These are phyloP conservation scores for Lentinula novae-zelandiae DNA, from an alignment of 1,284 basidiomycete genomes.

Conservation along the genomic window DNA sequence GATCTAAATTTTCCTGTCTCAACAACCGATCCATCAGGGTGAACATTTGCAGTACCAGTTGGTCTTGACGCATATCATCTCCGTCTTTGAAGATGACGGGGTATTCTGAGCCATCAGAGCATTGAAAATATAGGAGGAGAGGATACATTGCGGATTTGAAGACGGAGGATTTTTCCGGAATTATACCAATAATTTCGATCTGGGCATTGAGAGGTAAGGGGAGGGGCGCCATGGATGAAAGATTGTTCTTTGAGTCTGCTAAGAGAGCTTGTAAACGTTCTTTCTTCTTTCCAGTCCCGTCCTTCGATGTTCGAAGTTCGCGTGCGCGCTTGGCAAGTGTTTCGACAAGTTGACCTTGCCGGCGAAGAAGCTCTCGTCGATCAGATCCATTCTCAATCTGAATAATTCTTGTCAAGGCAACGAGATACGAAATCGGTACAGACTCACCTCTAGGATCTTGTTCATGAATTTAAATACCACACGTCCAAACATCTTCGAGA, in stretches of 20 bases:
- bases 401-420: conserved; percentile 11
- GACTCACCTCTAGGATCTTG: conserved; percentile 75
- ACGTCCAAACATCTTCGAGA: conserved; percentile 89
- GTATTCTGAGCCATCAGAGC: conserved; percentile 74
- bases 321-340: conserved; percentile 81
- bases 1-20: conserved; percentile 92
- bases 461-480: conserved; percentile 89
- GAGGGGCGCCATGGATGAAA: conserved; percentile 72
- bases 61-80: conserved; percentile 97
- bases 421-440: neutral
- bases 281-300: conserved; percentile 94
- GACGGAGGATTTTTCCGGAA: conserved; percentile 88
- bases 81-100: conserved; percentile 99
- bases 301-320: conserved; percentile 87
- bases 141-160: conserved; percentile 99
- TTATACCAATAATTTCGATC: conserved; percentile 80
- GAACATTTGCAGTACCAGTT: conserved; percentile 95
- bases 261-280: conserved; percentile 87
- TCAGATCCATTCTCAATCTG: conserved; percentile 74
- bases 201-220: conserved; percentile 89
- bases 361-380: conserved; percentile 75
- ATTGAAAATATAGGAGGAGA: conserved; percentile 87
- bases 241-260: conserved; percentile 80
- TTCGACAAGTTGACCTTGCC: conserved; percentile 86
- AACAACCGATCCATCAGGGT: conserved; percentile 95